A percentile compares a stretch with the other conserved stretches of the same genome.
Evolutionary conservation across 495 filamentous ascomycete species (phyloP).

Genomic region (Tuber magnatum): DNA sequence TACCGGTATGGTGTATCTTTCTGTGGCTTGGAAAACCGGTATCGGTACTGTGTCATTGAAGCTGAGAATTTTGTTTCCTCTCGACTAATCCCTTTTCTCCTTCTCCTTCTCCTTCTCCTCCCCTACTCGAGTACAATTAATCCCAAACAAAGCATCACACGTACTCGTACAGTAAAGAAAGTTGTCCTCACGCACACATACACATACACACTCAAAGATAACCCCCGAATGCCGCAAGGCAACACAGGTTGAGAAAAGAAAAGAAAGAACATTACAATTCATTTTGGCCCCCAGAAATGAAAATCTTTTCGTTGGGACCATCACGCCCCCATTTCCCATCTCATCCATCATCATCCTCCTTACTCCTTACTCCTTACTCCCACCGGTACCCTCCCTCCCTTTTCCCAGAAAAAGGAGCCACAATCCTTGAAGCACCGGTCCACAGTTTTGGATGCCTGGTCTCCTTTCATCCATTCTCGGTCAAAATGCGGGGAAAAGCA

Average conservation of each 20-base stretch:
- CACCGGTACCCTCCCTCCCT: background rate
- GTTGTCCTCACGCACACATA: background rate
- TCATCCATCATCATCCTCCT: background rate
- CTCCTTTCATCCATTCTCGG: background rate
- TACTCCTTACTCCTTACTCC: background rate
- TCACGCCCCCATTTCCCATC: background rate
- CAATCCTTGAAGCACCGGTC: constrained; percentile 2
- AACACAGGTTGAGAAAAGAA: background rate
- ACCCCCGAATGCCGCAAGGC: background rate
- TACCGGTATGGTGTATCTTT: background rate
- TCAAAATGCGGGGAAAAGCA: constrained; percentile 1
- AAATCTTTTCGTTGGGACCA: background rate
- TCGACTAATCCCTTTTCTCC: background rate
- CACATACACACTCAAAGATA: too few species aligned
- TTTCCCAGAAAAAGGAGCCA: background rate
- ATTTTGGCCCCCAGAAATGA: background rate
- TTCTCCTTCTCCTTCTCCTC: background rate
- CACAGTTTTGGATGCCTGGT: background rate
- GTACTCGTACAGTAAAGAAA: background rate
- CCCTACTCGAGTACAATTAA: background rate
- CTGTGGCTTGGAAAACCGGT: background rate
- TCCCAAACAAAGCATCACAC: background rate
- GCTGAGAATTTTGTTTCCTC: background rate
- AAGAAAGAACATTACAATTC: background rate
- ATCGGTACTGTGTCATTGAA: background rate